Base-by-base conservation (phyloP, 2,329 filamentous ascomycete species). In the Pyrenochaeta sp. region DNA sequence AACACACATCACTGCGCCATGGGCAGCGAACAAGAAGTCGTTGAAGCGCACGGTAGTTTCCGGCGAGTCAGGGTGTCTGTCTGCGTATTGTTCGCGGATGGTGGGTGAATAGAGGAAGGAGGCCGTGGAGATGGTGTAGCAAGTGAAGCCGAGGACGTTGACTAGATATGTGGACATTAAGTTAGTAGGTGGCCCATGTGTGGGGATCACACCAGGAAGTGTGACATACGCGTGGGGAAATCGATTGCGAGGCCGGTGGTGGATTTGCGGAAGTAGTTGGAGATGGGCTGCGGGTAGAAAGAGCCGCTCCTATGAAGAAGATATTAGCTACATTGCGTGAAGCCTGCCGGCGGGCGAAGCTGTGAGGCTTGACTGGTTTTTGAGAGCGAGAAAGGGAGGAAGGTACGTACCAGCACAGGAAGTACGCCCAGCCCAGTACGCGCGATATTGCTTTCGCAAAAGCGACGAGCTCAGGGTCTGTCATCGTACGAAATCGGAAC, bases 251-350 rank as follows among this genome's bases (percentile, higher is more conserved):
- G 89, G 40, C 95, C 95, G 22, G 87, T 85, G 4, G 93, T 97
- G 8, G 91, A 91, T 56, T 87, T 86, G 52, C 92, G 89, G 30
- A 82, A 83, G 76, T 84, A 90, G 83, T 97, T 98, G 62, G 92
- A 85, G 59, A 96, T 79, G 6, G 91, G 88, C 75, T 98, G 95
- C 1, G 94, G 93, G 77, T 98, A 98, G 81, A 97, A 98, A 15
- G 92, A 96, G 15, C 89, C 80, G 12, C 91, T 94, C 94, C 94
- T 75, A 55, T 9, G 42, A 28, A 27, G 30, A 40, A 2, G 27
- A 28, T 24, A 39, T 61, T 32, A 58, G 56, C 19, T 39, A 39
- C 13, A 5, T 19, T 39, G 36, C 15, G 4, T 39, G 36, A n/a
- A 13, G 32, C 32, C 32, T 36, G 32, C 32, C 12, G 32, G 10